A percentile compares a stretch with the other conserved stretches of the same genome.
Evolutionary conservation across 768 basidiomycete species (phyloP).

Genomic region (Tulasnella sp.): DNA sequence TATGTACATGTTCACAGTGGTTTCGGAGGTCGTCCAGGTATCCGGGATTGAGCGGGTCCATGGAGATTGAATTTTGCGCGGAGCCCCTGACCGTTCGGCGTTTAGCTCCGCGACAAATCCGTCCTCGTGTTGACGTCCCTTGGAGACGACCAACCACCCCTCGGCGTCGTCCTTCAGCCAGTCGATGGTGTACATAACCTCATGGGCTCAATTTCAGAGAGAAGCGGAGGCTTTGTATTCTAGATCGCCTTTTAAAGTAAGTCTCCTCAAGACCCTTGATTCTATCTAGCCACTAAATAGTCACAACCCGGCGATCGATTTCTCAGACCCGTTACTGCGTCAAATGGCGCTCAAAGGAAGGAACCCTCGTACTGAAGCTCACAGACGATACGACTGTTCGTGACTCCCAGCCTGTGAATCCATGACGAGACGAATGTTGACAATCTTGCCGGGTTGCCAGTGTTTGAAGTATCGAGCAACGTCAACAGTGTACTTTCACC

Average conservation of each 20-base stretch:
- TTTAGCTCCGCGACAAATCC: neutral
- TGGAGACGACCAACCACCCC: neutral
- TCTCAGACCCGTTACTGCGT: slow-evolving; percentile 78
- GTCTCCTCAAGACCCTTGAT: slow-evolving; percentile 26
- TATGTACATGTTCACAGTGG: neutral
- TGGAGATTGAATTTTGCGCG: neutral
- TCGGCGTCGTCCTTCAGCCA: neutral
- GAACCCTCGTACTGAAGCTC: slow-evolving; percentile 85
- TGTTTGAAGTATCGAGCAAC: slow-evolving; percentile 95
- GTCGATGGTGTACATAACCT: slow-evolving; percentile 76
- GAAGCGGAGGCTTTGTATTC: slow-evolving; percentile 80
- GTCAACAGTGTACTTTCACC: slow-evolving; percentile 90
- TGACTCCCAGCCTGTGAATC: slow-evolving; percentile 21
- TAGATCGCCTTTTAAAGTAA: slow-evolving; percentile 67
- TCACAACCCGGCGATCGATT: neutral
- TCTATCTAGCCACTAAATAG: neutral
- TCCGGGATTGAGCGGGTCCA: neutral
- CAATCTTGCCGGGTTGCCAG: slow-evolving; percentile 36
- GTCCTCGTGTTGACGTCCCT: neutral
- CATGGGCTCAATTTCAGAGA: slow-evolving; percentile 86
- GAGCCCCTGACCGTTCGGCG: neutral
- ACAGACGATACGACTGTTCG: slow-evolving; percentile 84
- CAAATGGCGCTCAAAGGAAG: slow-evolving; percentile 82
- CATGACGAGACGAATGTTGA: neutral
- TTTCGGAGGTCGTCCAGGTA: neutral